Conservation (phyloP, 2,329 filamentous ascomycete species). For the Dothideomycetes sp. region DNA sequence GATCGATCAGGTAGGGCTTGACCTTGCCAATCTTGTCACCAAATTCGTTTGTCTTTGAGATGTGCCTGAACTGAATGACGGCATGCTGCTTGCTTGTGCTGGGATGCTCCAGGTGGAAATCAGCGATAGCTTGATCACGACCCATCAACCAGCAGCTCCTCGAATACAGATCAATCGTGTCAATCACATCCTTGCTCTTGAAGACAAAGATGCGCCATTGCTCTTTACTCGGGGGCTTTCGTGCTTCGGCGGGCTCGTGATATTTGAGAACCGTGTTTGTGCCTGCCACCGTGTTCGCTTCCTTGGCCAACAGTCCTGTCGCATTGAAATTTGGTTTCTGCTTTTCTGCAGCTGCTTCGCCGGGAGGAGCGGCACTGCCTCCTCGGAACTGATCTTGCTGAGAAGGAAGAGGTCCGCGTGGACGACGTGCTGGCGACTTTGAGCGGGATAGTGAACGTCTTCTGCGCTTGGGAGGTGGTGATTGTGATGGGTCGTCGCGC, state of each 20-base stretch:
- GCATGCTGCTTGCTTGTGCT: conserved; percentile 94
- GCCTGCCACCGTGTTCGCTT: conserved; percentile 73
- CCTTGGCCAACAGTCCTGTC: conserved; percentile 76
- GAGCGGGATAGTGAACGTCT: conserved; percentile 20
- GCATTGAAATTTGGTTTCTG: conserved; percentile 80
- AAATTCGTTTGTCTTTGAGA: conserved; percentile 74
- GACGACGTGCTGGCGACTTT: conserved; percentile 35
- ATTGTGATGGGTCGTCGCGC: not conserved
- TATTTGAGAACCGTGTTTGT: conserved; percentile 81
- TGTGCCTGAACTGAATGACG: conserved; percentile 83
- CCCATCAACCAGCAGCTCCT: conserved; percentile 90
- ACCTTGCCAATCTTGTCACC: conserved; percentile 68
- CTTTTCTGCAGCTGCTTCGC: conserved; percentile 45
- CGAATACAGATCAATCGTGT: conserved; percentile 66
- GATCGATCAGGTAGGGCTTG: conserved; percentile 78
- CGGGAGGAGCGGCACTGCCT: conserved; percentile 21
- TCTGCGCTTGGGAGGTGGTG: conserved; percentile 7
- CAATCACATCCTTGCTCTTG: conserved; percentile 70
- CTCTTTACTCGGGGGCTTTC: conserved; percentile 70
- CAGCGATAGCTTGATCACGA: conserved; percentile 68
- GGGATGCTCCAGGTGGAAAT: conserved; percentile 77
- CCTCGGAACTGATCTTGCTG: conserved; percentile 37
- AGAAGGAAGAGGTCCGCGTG: conserved; percentile 36
- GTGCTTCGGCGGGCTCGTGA: conserved; percentile 85
- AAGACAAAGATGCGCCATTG: conserved; percentile 90